These are phyloP conservation scores for Grigorovia transvaalensis DNA, from an alignment of 805 yeast genomes.

Conservation along the genomic window DNA sequence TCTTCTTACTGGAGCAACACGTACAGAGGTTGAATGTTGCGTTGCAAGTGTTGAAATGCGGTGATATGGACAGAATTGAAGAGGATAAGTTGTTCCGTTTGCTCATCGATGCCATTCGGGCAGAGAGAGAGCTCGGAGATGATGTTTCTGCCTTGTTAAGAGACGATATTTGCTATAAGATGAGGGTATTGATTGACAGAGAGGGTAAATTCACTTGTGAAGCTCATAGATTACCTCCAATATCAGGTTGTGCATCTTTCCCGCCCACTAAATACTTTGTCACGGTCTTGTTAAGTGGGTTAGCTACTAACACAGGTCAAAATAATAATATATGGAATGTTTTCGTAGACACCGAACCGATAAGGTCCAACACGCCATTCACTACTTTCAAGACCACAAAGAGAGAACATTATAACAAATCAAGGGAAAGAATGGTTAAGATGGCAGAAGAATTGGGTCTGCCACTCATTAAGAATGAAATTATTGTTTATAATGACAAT, in stretches of 20 bases:
- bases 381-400: conserved; percentile 82
- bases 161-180: conserved; percentile 32
- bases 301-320: conserved; percentile 13
- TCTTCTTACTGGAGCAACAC: conserved; percentile 5
- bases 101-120: conserved; percentile 31
- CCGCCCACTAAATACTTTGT: conserved; percentile 16
- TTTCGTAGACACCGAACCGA: conserved; percentile 45
- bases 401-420: conserved; percentile 50
- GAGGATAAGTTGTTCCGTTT: conserved; percentile 33
- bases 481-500: conserved; percentile 53
- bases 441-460: conserved; percentile 23
- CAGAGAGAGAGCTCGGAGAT: neutral
- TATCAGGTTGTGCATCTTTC: neutral
- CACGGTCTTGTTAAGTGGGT: conserved; percentile 19
- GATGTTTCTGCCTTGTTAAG: conserved; percentile 3
- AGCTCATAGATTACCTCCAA: conserved; percentile 23
- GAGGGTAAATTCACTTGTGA: conserved; percentile 31
- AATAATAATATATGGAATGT: conserved; percentile 40
- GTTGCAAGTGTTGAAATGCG: conserved; percentile 43
- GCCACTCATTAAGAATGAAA: conserved; percentile 41
- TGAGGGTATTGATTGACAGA: conserved; percentile 36
- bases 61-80: conserved; percentile 30
- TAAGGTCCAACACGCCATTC: conserved; percentile 49
- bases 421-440: conserved; percentile 42
- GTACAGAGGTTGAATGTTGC: conserved; percentile 44